Conservation (phyloP, 805 yeast genomes). For the Huiozyma naganishii region DNA sequence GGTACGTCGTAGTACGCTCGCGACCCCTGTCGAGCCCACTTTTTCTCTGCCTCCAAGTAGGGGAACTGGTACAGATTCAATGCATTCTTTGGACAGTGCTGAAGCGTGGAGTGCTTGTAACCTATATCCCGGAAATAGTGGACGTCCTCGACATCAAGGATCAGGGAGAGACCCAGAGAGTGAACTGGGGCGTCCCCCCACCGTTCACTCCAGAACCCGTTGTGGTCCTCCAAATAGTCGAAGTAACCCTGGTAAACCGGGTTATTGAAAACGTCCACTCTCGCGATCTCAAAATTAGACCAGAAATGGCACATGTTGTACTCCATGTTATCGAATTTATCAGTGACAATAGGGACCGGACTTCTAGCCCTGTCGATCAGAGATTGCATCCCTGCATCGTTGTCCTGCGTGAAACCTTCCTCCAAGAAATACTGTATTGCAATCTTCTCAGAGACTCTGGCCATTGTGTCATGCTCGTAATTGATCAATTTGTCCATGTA, state of each 20-base stretch:
- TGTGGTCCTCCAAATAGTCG: conserved; percentile 52
- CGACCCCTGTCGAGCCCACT: conserved; percentile 15
- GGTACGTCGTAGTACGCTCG: conserved; percentile 26
- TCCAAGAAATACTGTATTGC: conserved; percentile 24
- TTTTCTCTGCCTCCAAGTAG: conserved; percentile 25
- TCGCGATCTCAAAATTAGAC: conserved; percentile 89
- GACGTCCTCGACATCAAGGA: conserved; percentile 54
- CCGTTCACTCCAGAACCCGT: conserved; percentile 83
- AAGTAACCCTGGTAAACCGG: conserved; percentile 58
- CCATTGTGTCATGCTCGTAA: conserved; percentile 14
- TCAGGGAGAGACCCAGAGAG: conserved; percentile 73
- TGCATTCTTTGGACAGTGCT: conserved; percentile 68
- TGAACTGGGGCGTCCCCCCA: conserved; percentile 99
- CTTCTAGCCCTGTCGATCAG: conserved; percentile 32
- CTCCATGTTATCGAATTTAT: conserved; percentile 53
- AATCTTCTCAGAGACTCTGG: conserved; percentile 22
- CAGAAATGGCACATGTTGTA: conserved; percentile 82
- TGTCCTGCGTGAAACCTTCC: conserved; percentile 6
- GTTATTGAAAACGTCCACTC: conserved; percentile 62
- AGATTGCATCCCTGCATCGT: conserved; percentile 26
- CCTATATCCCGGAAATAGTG: conserved; percentile 94
- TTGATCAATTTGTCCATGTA: conserved; percentile 25
- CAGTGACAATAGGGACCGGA: conserved; percentile 30
- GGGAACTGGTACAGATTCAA: conserved; percentile 19
- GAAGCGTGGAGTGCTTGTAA: conserved; percentile 67